phyloP scores from a whole-genome alignment of 176 grass and related monocot genomes.

The Avena sativa region DNA sequence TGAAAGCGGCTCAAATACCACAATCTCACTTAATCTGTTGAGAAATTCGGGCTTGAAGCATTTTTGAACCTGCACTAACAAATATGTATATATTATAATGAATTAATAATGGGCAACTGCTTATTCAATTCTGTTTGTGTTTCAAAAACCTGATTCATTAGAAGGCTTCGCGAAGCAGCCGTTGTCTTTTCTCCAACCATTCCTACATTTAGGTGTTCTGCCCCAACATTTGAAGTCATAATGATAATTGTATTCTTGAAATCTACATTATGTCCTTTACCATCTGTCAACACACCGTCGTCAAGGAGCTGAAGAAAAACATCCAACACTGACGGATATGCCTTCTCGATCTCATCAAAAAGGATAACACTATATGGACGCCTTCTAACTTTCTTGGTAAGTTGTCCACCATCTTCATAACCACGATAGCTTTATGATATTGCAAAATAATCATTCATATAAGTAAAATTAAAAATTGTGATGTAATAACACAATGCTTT shows the following conservation, averaged over 20 bases:
- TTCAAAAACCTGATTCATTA: not conserved
- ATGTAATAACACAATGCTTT: not conserved
- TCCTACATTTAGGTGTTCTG: not conserved
- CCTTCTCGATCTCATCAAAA: not conserved
- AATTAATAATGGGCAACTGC: not conserved
- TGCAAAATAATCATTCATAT: not conserved
- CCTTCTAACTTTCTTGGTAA: not conserved
- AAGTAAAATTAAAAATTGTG: not conserved
- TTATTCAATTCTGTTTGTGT: not conserved
- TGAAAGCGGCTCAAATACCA: constrained; percentile 3
- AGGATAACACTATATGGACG: not conserved
- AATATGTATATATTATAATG: not conserved
- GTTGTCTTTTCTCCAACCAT: not conserved
- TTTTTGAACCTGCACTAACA: not conserved
- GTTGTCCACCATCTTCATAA: not conserved
- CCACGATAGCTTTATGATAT: not conserved
- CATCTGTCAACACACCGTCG: not conserved
- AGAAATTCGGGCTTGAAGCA: not conserved
- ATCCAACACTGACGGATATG: not conserved
- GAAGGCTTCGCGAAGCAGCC: not conserved
- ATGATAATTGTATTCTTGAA: too few relatives aligned
- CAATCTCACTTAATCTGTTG: not conserved
- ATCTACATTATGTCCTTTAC: too few relatives aligned
- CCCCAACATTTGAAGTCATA: too few relatives aligned
- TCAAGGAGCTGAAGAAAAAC: not conserved